These are phyloP conservation scores for Hypoxylon sp. DNA, from an alignment of 2,329 filamentous ascomycete genomes.

Conservation along the genomic window DNA sequence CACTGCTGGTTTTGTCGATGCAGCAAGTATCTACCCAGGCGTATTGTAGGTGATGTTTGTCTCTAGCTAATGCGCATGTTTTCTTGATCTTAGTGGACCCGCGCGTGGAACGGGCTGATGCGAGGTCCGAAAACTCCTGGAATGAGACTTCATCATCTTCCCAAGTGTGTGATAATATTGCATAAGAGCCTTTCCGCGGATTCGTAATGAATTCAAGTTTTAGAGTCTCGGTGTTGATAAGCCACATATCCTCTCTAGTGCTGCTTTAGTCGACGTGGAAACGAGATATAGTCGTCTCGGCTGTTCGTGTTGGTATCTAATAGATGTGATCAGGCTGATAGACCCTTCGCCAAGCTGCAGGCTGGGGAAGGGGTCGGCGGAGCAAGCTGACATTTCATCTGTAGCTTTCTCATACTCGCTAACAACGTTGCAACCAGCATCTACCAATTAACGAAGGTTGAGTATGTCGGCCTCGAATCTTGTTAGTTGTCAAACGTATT, in stretches of 20 bases:
- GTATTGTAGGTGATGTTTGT: conserved; percentile 15
- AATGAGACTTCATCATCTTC: conserved; percentile 31
- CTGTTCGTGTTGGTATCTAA: background rate
- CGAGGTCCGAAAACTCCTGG: conserved; percentile 18
- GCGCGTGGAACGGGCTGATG: background rate
- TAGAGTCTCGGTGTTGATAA: conserved; percentile 31
- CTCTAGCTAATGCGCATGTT: conserved; percentile 22
- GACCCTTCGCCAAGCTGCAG: background rate
- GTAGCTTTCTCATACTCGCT: conserved; percentile 7
- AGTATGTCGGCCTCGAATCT: background rate
- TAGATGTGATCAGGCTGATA: background rate
- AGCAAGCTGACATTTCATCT: conserved; percentile 9
- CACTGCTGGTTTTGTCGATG: conserved; percentile 42
- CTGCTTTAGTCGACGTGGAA: background rate
- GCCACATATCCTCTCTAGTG: conserved; percentile 28
- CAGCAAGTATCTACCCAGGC: conserved; percentile 43
- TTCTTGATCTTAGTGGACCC: conserved; percentile 35
- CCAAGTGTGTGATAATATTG: conserved; percentile 40
- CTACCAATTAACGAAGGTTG: conserved; percentile 7
- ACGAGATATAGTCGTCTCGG: background rate
- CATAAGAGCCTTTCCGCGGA: conserved; percentile 19
- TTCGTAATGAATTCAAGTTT: conserved; percentile 26
- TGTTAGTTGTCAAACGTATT: background rate
- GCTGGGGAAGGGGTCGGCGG: background rate
- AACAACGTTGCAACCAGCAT: background rate